Evolutionary conservation across 441 rosid genomes (phyloP), one percentile per base, ranked within the genome.

Genomic region (Erodium trifolium): DNA sequence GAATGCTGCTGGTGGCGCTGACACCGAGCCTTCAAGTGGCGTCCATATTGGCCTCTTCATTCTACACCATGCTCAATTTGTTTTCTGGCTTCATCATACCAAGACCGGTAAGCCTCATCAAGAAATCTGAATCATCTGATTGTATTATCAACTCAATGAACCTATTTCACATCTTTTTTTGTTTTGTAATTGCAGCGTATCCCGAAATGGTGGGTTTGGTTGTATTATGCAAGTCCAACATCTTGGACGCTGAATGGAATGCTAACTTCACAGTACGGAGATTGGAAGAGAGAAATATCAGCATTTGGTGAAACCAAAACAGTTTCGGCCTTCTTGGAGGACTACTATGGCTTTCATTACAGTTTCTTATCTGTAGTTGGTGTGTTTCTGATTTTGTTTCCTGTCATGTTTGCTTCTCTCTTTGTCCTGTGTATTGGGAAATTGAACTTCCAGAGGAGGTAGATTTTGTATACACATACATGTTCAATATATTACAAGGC

Each of bases 181-280:
- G 34, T 31, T 23, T 63, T 0, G 10, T 18, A 65, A 12, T 29
- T 67, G 79, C 85, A 84, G 92, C 75, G 70, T 8, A 87, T 87
- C 12, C 95, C 95, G 0, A 81, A 72, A 63, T 85, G 95, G 87
- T 91, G 93, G 95, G 63, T 85, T 12, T 87, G 95, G 91, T 67
- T 79, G 72, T 84, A 86, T 29, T 87, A 84, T 67, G 1, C 79
- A 5, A 72, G 82, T 55, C 93, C 93, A 0, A 82, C 90, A 0
- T 87, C 95, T 51, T 91, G 93, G 97, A 71, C 78, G 4, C 76
- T 91, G 70, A 82, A 84, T 49, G 90, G 82, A 0, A 68, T 85
- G 77, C 72, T 88, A 39, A 87, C 78, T 27, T 86, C 89, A 0
- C 97, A 88, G 67, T 88, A 74, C 2, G 87, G 93, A 67, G 91